Percentiles rank a stretch among this genome's conserved stretches.
Evolutionary conservation across 805 yeast species (phyloP).

Genomic region (Metschnikowia borealis): DNA sequence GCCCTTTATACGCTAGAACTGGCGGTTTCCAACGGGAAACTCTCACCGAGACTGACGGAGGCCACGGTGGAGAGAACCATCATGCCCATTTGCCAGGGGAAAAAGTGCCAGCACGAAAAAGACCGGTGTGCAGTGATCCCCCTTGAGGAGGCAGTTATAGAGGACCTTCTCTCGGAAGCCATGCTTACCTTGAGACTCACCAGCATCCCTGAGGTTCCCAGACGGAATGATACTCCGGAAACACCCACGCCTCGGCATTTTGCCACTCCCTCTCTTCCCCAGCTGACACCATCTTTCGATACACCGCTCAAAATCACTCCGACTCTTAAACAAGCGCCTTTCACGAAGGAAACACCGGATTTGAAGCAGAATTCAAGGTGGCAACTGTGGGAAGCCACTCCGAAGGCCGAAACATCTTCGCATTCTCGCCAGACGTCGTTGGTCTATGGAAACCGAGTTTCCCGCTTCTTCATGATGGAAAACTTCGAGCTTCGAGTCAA

Average conservation of each 20-base stretch:
- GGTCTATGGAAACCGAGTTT: conserved; percentile 1
- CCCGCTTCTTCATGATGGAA: conserved; percentile 1
- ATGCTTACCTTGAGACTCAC: conserved; percentile 12
- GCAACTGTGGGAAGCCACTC: no score
- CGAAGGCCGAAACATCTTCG: no score
- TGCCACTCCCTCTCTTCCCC: not conserved
- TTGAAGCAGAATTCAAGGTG: no score
- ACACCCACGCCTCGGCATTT: not conserved
- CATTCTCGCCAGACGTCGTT: not conserved
- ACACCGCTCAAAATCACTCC: no score
- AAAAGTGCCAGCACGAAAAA: conserved; percentile 5
- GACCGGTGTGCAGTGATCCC: conserved; percentile 5
- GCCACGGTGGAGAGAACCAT: not conserved
- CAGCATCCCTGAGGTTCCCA: not conserved
- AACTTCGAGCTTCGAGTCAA: not conserved
- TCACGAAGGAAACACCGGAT: no score
- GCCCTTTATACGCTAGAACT: conserved; percentile 11
- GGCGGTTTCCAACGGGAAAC: not conserved
- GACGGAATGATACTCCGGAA: not conserved
- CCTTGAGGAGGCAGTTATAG: conserved; percentile 5
- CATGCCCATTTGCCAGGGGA: conserved; percentile 14
- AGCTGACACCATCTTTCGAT: not conserved
- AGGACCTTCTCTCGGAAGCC: conserved; percentile 11
- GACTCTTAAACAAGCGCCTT: no score
- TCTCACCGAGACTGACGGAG: not conserved